Percentiles rank a stretch among this genome's conserved stretches.
phyloP scores from a whole-genome alignment of 2,329 filamentous ascomycete species.

The Trichoderma harzianum region DNA sequence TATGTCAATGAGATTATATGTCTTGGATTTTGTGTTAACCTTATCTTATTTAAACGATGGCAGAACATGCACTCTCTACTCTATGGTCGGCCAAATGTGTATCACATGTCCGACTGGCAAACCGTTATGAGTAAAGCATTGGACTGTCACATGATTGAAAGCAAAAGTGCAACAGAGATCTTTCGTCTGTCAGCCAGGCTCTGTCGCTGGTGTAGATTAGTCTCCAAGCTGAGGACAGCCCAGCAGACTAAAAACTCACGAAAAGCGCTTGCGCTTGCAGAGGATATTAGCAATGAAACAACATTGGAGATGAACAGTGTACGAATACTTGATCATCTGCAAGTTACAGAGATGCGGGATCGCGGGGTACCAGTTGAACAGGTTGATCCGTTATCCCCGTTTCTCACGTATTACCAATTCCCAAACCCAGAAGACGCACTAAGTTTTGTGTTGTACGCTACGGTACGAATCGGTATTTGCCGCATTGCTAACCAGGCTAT shows the following conservation, averaged over 20 bases:
- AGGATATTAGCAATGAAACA: background rate
- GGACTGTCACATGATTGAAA: no score
- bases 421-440: background rate
- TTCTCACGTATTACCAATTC: background rate
- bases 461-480: background rate
- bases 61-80: no score
- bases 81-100: no score
- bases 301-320: background rate
- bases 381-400: background rate
- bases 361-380: background rate
- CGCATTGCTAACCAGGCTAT: background rate
- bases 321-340: background rate
- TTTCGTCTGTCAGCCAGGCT: no score
- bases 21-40: no score
- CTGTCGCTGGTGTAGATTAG: no score
- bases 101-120: no score
- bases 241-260: background rate
- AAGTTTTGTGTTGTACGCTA: background rate
- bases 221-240: background rate
- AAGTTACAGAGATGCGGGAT: background rate
- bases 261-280: background rate
- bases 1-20: no score
- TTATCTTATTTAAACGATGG: no score
- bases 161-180: no score
- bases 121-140: no score